phyloP scores from a whole-genome alignment of 164 flowering plant species.

The Cinnamomum chago region DNA sequence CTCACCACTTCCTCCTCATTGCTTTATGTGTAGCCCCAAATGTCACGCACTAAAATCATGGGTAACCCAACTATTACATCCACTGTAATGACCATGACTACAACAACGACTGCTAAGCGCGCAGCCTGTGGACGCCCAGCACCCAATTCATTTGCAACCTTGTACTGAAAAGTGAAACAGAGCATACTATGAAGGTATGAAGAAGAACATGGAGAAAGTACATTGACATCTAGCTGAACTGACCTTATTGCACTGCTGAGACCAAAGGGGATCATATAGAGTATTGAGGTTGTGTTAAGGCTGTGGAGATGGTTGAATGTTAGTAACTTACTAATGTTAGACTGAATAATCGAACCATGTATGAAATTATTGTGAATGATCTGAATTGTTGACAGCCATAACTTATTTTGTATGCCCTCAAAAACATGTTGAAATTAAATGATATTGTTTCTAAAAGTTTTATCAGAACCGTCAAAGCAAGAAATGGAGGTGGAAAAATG shows the following conservation, averaged over 20 bases:
- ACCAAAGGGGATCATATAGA: slow-evolving; percentile 8
- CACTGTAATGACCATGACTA: slow-evolving; percentile 18
- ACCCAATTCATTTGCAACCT: slow-evolving; percentile 43
- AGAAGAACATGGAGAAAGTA: neutral
- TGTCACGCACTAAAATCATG: slow-evolving; percentile 20
- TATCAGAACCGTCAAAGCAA: too few species aligned
- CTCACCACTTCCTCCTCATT: slow-evolving; percentile 33
- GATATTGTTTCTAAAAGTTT: neutral
- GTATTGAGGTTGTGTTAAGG: slow-evolving; percentile 3
- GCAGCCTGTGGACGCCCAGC: slow-evolving; percentile 35
- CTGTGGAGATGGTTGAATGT: neutral
- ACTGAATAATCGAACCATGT: neutral
- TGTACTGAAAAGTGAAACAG: slow-evolving; percentile 20
- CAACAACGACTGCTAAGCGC: slow-evolving; percentile 20
- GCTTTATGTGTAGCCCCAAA: slow-evolving; percentile 33
- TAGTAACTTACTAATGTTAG: neutral
- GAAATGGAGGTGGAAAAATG: too few species aligned
- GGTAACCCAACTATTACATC: slow-evolving; percentile 11
- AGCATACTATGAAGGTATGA: neutral
- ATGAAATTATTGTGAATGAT: neutral
- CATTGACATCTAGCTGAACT: neutral
- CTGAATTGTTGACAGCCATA: neutral
- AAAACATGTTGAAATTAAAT: neutral
- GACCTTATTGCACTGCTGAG: slow-evolving; percentile 10
- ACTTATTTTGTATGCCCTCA: neutral